Evolutionary conservation across 2,329 filamentous ascomycete species (phyloP).

Genomic region (Monilinia vaccinii-corymbosi): DNA sequence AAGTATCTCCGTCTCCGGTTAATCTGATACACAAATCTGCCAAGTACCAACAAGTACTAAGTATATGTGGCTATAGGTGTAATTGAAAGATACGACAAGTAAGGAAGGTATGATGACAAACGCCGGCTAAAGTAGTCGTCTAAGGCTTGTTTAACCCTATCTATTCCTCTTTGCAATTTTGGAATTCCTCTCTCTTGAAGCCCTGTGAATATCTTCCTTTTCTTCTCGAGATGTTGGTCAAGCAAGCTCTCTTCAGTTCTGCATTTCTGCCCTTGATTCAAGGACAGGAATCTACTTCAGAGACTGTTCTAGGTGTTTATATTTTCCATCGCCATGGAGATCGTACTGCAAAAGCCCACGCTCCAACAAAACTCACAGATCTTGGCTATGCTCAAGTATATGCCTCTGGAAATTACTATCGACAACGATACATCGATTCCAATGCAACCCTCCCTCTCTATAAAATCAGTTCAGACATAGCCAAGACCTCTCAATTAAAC

Average conservation of each 20-base stretch:
- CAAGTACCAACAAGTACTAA: not conserved
- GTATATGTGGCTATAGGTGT: not conserved
- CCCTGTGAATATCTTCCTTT: not conserved
- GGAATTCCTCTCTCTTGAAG: not conserved
- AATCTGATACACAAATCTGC: too few species aligned
- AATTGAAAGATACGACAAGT: not conserved
- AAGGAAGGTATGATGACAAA: not conserved
- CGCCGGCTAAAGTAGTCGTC: not conserved
- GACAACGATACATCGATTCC: conserved; percentile 61
- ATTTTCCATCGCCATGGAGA: conserved; percentile 89
- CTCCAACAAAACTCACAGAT: conserved; percentile 64
- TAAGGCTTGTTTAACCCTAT: not conserved
- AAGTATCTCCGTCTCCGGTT: too few species aligned
- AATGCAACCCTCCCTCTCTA: conserved; percentile 50
- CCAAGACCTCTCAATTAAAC: conserved; percentile 60
- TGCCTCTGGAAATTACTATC: conserved; percentile 65
- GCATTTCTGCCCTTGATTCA: conserved; percentile 31
- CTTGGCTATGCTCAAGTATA: conserved; percentile 72
- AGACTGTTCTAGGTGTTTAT: conserved; percentile 58
- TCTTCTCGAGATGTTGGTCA: conserved; percentile 26
- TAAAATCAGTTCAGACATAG: conserved; percentile 56
- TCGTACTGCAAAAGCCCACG: conserved; percentile 66
- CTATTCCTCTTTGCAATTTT: not conserved
- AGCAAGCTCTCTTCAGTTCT: conserved; percentile 34
- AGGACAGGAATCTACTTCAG: conserved; percentile 27